Conservation (phyloP, 768 basidiomycete species). For the Collybia sordida region DNA sequence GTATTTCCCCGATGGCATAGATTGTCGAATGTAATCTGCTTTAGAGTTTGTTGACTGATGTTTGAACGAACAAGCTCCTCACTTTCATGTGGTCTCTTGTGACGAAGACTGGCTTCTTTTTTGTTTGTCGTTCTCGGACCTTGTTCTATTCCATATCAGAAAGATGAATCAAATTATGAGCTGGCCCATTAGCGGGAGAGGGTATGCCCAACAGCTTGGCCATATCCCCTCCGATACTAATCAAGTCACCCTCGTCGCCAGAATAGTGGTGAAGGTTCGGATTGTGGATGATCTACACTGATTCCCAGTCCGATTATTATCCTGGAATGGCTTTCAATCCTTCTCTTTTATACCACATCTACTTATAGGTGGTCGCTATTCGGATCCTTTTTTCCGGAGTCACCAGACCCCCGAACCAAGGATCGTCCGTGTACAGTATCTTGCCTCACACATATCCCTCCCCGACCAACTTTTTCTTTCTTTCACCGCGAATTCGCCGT, state of each 20-base stretch:
- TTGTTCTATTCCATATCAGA: too few species aligned
- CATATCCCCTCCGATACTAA: not conserved
- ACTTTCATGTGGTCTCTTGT: too few species aligned
- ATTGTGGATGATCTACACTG: not conserved
- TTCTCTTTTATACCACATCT: not conserved
- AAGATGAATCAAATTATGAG: too few species aligned
- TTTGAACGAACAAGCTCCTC: too few species aligned
- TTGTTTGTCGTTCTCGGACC: too few species aligned
- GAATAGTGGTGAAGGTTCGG: constrained; percentile 14
- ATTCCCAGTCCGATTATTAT: constrained; percentile 5
- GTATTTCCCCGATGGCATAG: not conserved
- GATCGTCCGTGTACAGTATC: too few species aligned
- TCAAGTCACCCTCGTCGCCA: constrained; percentile 1
- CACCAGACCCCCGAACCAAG: not conserved
- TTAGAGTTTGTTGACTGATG: too few species aligned
- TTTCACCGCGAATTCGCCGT: constrained; percentile 2
- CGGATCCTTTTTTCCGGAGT: not conserved
- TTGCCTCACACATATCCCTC: too few species aligned
- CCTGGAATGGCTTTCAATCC: not conserved
- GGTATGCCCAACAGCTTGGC: not conserved
- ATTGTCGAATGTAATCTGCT: too few species aligned
- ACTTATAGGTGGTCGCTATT: not conserved
- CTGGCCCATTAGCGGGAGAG: not conserved
- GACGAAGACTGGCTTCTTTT: not conserved
- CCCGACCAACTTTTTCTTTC: not conserved